Evolutionary conservation across 2,329 filamentous ascomycete species (phyloP).

Genomic region (Alternaria arborescens): DNA sequence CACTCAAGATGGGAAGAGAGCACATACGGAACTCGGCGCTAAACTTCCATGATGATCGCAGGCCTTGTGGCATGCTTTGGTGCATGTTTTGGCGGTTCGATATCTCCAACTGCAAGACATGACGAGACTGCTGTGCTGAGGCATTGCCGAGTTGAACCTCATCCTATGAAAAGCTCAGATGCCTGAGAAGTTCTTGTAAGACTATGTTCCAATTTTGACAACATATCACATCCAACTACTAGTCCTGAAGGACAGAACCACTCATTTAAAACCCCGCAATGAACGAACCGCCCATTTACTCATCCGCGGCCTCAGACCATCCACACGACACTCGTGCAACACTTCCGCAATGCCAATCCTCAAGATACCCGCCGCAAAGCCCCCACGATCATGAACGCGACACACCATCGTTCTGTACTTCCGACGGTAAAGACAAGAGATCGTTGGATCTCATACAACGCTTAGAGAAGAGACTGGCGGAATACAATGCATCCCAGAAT

Average conservation of each 20-base stretch:
- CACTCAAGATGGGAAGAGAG: neutral
- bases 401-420: neutral
- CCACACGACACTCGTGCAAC: neutral
- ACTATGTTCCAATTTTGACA: too few species aligned
- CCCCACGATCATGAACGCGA: neutral
- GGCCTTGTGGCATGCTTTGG: neutral
- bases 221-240: too few species aligned
- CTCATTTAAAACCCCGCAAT: neutral
- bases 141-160: too few species aligned
- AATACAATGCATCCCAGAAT: conserved; percentile 30
- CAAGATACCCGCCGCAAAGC: neutral
- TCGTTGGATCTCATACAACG: conserved; percentile 29
- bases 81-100: too few species aligned
- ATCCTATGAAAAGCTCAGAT: too few species aligned
- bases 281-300: neutral
- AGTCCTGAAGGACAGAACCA: too few species aligned
- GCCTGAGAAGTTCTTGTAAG: too few species aligned
- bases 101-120: too few species aligned
- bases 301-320: neutral
- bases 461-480: conserved; percentile 31
- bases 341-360: neutral
- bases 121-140: too few species aligned
- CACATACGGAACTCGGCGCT: neutral
- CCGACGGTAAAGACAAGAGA: neutral
- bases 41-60: neutral